phyloP scores from a whole-genome alignment of 2,329 filamentous ascomycete species.

The Cladosporium sp. region DNA sequence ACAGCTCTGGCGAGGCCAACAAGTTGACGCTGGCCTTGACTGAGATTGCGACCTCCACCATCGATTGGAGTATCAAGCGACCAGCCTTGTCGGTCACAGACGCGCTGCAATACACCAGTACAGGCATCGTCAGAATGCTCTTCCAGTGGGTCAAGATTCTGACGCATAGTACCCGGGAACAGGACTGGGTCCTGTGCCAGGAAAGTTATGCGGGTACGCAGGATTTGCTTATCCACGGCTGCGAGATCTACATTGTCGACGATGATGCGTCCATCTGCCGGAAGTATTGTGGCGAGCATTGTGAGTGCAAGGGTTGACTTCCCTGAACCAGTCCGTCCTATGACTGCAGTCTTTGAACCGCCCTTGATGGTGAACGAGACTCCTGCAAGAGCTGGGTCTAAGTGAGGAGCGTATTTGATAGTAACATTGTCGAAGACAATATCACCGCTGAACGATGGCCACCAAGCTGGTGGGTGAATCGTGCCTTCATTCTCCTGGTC shows the following conservation, averaged over 20 bases:
- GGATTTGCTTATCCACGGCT: constrained; percentile 54
- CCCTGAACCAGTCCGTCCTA: constrained; percentile 76
- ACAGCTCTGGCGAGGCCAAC: constrained; percentile 62
- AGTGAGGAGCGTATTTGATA: constrained; percentile 71
- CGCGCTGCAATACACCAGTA: constrained; percentile 48
- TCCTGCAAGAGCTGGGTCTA: constrained; percentile 67
- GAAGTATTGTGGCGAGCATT: constrained; percentile 54
- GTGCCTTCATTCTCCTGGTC: constrained; percentile 69
- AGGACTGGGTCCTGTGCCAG: constrained; percentile 64
- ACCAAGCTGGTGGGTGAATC: constrained; percentile 66
- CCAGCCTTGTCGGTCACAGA: constrained; percentile 55
- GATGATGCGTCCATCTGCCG: constrained; percentile 52
- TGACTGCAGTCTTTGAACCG: constrained; percentile 72
- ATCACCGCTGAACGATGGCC: constrained; percentile 69
- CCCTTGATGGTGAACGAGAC: constrained; percentile 72
- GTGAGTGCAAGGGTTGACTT: constrained; percentile 72
- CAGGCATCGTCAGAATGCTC: constrained; percentile 56
- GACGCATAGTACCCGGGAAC: constrained; percentile 58
- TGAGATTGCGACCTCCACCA: constrained; percentile 58
- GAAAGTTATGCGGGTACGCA: constrained; percentile 62
- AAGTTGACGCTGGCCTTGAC: constrained; percentile 62
- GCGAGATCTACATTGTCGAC: constrained; percentile 60
- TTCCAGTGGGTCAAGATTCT: constrained; percentile 59
- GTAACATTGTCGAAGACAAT: constrained; percentile 74
- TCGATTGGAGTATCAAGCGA: constrained; percentile 54